Base-by-base conservation (phyloP, 371 early-diverging fungal species). In the Mucor mucedo region DNA sequence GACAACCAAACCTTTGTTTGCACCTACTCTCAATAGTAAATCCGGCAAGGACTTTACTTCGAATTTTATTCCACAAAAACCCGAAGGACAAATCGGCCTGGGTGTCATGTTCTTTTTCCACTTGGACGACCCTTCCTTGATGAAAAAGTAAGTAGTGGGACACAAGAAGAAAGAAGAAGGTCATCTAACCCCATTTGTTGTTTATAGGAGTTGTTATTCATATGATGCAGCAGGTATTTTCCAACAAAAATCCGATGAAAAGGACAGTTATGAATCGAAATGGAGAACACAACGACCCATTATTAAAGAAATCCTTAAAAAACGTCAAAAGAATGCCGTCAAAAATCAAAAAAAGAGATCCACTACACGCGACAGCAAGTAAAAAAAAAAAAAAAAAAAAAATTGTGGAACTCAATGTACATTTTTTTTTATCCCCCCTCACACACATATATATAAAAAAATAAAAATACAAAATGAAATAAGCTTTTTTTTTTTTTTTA, bases 81-180 rank as follows among this genome's bases (percentile, higher is more conserved):
- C 59, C 50, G 64, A 63, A 39, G 49, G 59, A 28, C 47, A 42
- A n/a, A 45, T 71, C 55, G 77, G 71, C 28, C 32, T 79, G 16
- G 73, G 75, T n/a, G 62, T 75, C 4, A 55, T 80, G 50, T 80
- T 80, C 69, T 80, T 80, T 57, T 75, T 77, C 65, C 80, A 80
- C 52, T 47, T 68, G 16, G 70, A 73, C 35, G 62, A 77, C 29
- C 76, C 80, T 4, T 14, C 58, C 1, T 55, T 80, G 42, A 58
- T 75, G 67, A 68, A 75, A 59, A 77, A 68, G 80, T 80, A 75
- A 62, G 63, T 39, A 33, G 32, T 21, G 21, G 21, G n/a, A n/a
- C n/a, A n/a, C n/a, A 21, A 21, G 21, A 21, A 0, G 21, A 21
- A 21, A 21, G 21, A 21, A 21, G 21, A 21, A 21, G 21, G 21